phyloP scores from a whole-genome alignment of 1,284 basidiomycete genomes.

The Stygiomarasmius scandens region DNA sequence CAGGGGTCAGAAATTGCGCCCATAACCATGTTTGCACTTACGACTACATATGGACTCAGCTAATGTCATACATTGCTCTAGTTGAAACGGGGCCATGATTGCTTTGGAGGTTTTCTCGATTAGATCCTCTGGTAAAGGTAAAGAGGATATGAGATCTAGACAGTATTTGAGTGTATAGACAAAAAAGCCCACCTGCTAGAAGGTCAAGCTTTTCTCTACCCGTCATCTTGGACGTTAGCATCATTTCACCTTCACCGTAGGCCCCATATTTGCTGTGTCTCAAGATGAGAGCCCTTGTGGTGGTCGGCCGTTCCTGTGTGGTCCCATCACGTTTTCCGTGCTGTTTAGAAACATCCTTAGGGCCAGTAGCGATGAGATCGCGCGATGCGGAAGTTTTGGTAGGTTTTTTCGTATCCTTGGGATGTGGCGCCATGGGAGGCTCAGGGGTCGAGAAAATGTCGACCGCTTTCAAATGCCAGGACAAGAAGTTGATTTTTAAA shows the following conservation, averaged over 20 bases:
- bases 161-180: slow-evolving; percentile 9
- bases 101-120: slow-evolving; percentile 57
- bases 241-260: slow-evolving; percentile 67
- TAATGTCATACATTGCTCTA: slow-evolving; percentile 64
- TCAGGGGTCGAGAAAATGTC: background rate
- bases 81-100: slow-evolving; percentile 60
- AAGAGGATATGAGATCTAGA: slow-evolving; percentile 15
- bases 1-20: background rate
- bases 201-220: slow-evolving; percentile 80
- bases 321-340: slow-evolving; percentile 44
- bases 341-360: slow-evolving; percentile 32
- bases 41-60: slow-evolving; percentile 72
- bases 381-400: slow-evolving; percentile 30
- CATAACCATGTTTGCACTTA: slow-evolving; percentile 32
- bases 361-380: slow-evolving; percentile 45
- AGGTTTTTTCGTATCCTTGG: slow-evolving; percentile 17
- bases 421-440: background rate
- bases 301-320: slow-evolving; percentile 57
- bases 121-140: slow-evolving; percentile 59
- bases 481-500: too few relatives aligned
- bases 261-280: slow-evolving; percentile 75
- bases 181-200: slow-evolving; percentile 57
- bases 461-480: background rate
- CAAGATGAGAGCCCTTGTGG: slow-evolving; percentile 68
- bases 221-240: slow-evolving; percentile 57